phyloP scores from a whole-genome alignment of 2,329 filamentous ascomycete species.

The Fusarium brevicatenulatum region DNA sequence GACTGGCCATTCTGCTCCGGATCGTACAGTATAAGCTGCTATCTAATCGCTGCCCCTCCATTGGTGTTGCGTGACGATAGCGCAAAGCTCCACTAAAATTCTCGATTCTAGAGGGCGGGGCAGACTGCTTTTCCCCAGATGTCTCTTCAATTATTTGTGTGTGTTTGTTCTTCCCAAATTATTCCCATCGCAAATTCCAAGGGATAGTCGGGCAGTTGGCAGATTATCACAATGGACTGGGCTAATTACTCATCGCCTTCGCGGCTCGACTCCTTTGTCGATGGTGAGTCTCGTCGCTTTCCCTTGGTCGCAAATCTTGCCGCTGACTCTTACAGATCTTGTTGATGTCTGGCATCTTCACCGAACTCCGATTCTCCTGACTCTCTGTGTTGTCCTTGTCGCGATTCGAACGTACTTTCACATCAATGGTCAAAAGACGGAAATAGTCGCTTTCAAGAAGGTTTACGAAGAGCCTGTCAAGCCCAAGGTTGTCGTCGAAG shows the following conservation, averaged over 20 bases:
- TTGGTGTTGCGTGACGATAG: conserved; percentile 41
- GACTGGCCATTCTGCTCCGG: not conserved
- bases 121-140: conserved; percentile 37
- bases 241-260: conserved; percentile 40
- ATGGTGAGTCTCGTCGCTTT: conserved; percentile 30
- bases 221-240: conserved; percentile 40
- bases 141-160: conserved; percentile 19
- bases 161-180: conserved; percentile 14
- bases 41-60: conserved; percentile 40
- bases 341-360: conserved; percentile 59
- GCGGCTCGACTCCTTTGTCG: conserved; percentile 40
- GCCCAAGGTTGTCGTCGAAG: conserved; percentile 13
- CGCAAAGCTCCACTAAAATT: conserved; percentile 35
- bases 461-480: conserved; percentile 44
- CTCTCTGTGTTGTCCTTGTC: conserved; percentile 51
- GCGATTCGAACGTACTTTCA: conserved; percentile 57
- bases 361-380: conserved; percentile 57
- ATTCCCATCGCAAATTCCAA: conserved; percentile 1
- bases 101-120: conserved; percentile 34
- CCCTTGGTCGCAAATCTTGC: conserved; percentile 9
- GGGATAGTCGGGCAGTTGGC: conserved; percentile 14
- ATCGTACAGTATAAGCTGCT: conserved; percentile 11
- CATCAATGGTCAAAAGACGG: conserved; percentile 47
- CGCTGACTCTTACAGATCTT: conserved; percentile 44
- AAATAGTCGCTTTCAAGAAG: conserved; percentile 52